Conservation (phyloP, 306 rosid species). For the Aeschynomene evenia region DNA sequence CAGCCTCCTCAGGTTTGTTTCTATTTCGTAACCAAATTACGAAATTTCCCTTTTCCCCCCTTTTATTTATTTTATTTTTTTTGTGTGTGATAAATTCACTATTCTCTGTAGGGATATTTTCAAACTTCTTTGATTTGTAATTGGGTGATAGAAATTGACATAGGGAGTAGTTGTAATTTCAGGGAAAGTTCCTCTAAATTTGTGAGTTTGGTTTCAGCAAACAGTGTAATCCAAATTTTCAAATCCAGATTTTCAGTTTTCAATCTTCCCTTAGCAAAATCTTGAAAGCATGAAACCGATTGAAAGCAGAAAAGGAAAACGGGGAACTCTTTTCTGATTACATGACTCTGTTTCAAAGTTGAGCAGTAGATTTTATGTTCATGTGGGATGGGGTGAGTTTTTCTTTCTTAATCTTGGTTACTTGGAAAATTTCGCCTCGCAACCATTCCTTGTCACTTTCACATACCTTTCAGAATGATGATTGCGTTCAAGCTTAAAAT, state of each 20-base stretch:
- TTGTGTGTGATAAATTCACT: too few species aligned
- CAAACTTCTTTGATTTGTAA: too few species aligned
- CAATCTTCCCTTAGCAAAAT: too few species aligned
- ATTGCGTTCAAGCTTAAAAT: neutral
- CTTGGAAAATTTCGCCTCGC: neutral
- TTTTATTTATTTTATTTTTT: neutral
- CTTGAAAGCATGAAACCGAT: too few species aligned
- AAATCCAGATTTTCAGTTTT: too few species aligned
- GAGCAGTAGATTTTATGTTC: neutral
- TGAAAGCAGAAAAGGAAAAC: too few species aligned
- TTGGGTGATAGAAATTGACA: neutral
- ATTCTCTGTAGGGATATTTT: too few species aligned
- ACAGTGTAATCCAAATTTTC: too few species aligned
- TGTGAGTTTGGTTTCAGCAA: too few species aligned
- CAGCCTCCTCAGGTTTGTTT: slow-evolving; percentile 41
- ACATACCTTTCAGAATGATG: neutral
- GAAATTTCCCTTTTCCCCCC: neutral
- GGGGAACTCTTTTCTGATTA: too few species aligned
- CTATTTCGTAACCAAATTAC: neutral
- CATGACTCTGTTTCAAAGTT: neutral
- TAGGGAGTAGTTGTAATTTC: neutral
- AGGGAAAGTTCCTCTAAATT: neutral
- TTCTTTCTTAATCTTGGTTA: neutral
- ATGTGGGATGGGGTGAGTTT: neutral
- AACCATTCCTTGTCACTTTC: neutral